Base-by-base conservation (phyloP, 108 stramenopile species). In the Stephanodiscus triporus region DNA sequence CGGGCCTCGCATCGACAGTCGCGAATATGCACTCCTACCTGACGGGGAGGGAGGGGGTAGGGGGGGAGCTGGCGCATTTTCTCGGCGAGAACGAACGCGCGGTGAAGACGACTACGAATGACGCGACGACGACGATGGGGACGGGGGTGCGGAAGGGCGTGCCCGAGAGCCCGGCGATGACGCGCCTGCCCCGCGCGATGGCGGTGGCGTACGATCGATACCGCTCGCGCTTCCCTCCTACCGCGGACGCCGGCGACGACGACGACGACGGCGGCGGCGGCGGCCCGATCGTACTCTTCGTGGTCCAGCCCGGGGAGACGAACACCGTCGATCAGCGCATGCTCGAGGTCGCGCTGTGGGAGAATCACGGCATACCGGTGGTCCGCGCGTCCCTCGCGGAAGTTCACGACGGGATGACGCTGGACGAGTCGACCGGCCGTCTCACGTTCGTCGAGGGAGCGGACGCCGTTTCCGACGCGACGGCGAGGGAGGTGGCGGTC, bases 291-390 rank as follows among this genome's bases (percentile, higher is more conserved):
- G 84, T 98, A 23, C 37, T 95, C 17, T 96, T 99, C 72, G 97
- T 99, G 19, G 96, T 98, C 1, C 99, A 99, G 73, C 89, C 90
- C 10, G 92, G 92, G 7, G 99, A 99, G 83, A 87, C 94, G 19
- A 99, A 99, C 64, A 91, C 94, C 23, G 90, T 96, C 29, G 99
- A 99, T 86, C 99, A 99, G 82, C 85, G 97, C 32, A 54, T 90
- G 71, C 73, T 99, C 50, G 97, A 98, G 84, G 86, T 96, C 73
- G 79, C 69, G n/a, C 85, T 99, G 11, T 94, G 85, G 85, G 78
- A 92, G 10, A 72, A 81, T 24, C 90, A 97, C 75, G 63, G 84
- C 20, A 84, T 97, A 17, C 88, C 82, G 8, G 91, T 96, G 43
- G 76, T 93, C 37, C 89, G 97, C 38, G 70, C 81, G 73, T 88